phyloP scores from a whole-genome alignment of 768 basidiomycete species.

The Mycena polygramma region DNA sequence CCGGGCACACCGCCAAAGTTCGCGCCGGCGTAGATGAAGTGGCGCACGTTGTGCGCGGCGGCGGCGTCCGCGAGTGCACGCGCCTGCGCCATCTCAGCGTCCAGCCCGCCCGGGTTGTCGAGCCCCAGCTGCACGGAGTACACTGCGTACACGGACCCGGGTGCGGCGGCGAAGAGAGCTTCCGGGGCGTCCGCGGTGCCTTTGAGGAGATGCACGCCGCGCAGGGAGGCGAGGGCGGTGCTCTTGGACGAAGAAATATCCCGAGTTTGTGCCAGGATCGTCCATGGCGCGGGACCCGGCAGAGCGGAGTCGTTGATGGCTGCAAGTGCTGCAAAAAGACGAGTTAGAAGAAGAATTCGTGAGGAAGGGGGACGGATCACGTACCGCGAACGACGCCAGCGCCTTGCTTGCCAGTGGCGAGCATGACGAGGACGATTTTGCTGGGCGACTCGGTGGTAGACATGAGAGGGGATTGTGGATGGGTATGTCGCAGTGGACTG shows the following conservation, averaged over 20 bases:
- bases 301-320: slow-evolving; percentile 5
- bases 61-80: slow-evolving; percentile 22
- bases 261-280: slow-evolving; percentile 31
- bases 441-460: too few relatives aligned
- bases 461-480: too few relatives aligned
- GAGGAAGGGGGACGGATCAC: not conserved
- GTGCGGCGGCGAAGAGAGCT: slow-evolving; percentile 22
- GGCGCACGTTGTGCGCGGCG: slow-evolving; percentile 17
- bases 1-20: slow-evolving; percentile 18
- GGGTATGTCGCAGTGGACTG: too few relatives aligned
- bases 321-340: slow-evolving; percentile 8
- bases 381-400: slow-evolving; percentile 21
- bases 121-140: slow-evolving; percentile 34
- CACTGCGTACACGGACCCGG: slow-evolving; percentile 20
- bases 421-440: too few relatives aligned
- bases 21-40: slow-evolving; percentile 30
- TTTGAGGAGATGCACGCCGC: slow-evolving; percentile 18
- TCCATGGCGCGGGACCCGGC: slow-evolving; percentile 7
- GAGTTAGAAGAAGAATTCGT: not conserved
- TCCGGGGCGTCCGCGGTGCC: slow-evolving; percentile 19
- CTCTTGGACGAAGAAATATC: slow-evolving; percentile 13
- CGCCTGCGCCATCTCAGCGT: slow-evolving; percentile 17
- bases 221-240: slow-evolving; percentile 14
- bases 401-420: too few relatives aligned
- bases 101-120: slow-evolving; percentile 27